phyloP scores from a whole-genome alignment of 371 early-diverging fungal species.

The Mucor plumbeus region DNA sequence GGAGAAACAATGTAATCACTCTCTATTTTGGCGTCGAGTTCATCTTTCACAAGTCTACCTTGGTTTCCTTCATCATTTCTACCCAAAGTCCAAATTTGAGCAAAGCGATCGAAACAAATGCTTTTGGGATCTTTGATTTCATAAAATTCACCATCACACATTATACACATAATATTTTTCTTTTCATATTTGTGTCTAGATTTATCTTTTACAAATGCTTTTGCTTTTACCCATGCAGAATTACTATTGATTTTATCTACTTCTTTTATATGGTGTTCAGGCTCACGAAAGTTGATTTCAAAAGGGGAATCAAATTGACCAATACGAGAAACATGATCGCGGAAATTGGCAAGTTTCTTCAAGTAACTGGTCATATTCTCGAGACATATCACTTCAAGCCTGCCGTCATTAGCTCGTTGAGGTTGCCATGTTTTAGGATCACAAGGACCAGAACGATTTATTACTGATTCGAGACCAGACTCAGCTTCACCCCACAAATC shows the following conservation, averaged over 20 bases:
- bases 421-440: conserved; percentile 40
- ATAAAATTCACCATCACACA: conserved; percentile 74
- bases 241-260: background rate
- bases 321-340: conserved; percentile 48
- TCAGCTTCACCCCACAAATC: conserved; percentile 50
- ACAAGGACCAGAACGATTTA: conserved; percentile 32
- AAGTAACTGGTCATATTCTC: conserved; percentile 46
- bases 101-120: conserved; percentile 52
- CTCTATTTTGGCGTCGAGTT: conserved; percentile 17
- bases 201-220: conserved; percentile 18
- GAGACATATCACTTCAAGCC: conserved; percentile 47
- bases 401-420: conserved; percentile 48
- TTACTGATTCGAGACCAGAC: conserved; percentile 38
- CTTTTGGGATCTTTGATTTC: conserved; percentile 59
- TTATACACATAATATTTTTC: conserved; percentile 55
- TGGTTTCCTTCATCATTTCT: conserved; percentile 28
- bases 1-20: background rate
- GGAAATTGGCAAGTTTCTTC: conserved; percentile 50
- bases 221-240: conserved; percentile 21
- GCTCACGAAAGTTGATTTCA: conserved; percentile 40
- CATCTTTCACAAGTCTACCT: conserved; percentile 45
- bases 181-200: conserved; percentile 30
- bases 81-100: conserved; percentile 66
- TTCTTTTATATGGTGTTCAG: conserved; percentile 16
- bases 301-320: conserved; percentile 37